These are phyloP conservation scores for Canavalia gladiata DNA, from an alignment of 306 rosid genomes.

Conservation along the genomic window DNA sequence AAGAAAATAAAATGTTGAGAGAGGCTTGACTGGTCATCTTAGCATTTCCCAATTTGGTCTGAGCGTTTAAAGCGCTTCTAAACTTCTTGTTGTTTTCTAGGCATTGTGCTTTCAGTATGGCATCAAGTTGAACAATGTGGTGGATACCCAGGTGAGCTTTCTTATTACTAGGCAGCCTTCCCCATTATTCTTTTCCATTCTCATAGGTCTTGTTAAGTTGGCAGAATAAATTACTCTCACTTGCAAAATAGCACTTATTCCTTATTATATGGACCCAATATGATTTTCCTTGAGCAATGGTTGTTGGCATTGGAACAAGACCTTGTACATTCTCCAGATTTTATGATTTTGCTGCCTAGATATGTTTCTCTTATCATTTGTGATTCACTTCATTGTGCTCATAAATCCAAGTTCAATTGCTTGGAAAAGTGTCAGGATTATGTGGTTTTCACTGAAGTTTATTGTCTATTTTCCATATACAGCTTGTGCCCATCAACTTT, in stretches of 20 bases:
- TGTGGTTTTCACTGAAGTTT: constrained; percentile 23
- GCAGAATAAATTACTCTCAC: constrained; percentile 38
- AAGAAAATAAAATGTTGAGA: background rate
- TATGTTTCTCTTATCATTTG: constrained; percentile 7
- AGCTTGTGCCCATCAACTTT: background rate
- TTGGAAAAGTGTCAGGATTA: constrained; percentile 1
- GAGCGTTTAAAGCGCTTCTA: constrained; percentile 30
- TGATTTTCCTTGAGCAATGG: constrained; percentile 16
- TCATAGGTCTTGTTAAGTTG: constrained; percentile 27
- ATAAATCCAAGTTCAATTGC: constrained; percentile 31
- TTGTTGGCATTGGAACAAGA: constrained; percentile 17
- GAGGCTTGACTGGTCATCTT: constrained; percentile 28
- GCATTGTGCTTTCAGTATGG: constrained; percentile 96
- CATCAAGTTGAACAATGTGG: constrained; percentile 95
- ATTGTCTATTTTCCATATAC: constrained; percentile 8
- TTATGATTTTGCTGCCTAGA: constrained; percentile 26
- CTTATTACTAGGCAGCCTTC: constrained; percentile 16
- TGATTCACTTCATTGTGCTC: constrained; percentile 29
- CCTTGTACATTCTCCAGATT: constrained; percentile 15
- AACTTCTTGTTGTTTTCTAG: constrained; percentile 59
- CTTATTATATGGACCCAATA: background rate
- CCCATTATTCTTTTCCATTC: constrained; percentile 2
- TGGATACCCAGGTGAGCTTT: constrained; percentile 94
- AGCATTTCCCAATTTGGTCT: constrained; percentile 18
- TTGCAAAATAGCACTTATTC: constrained; percentile 9